Evolutionary conservation across 306 rosid species (phyloP), one percentile per base, ranked within the genome.

Genomic region (Prunus dulcis): DNA sequence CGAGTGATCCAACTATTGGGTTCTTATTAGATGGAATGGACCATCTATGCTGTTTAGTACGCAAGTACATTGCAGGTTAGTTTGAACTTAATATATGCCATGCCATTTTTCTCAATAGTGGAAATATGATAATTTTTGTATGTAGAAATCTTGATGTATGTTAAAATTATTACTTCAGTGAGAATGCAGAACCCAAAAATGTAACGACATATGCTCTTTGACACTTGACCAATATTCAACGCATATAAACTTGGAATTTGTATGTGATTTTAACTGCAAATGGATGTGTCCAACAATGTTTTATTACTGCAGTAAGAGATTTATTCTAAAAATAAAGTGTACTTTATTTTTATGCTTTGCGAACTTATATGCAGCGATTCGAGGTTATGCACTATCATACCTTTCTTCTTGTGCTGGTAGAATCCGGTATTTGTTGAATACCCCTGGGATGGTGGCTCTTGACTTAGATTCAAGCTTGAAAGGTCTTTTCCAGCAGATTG

Each of bases 381-480:
- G 99, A 76, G 99, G 97, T 75, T 95, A 95, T 80, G 90, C 97
- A 58, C 80, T 95, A 67, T 95, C 99, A 6, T 92, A 90, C 85
- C 99, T 95, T 83, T 92, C 97, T 80, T 89, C 99, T 9, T 86
- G 97, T 80, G 97, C 97, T 57, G 93, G 96, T 80, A 88, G 99
- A 88, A 90, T 95, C 73, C 92, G 97, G 69, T 95, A 91, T 89
- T 86, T 95, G 87, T 84, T 95, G 70, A 93, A 93, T 58, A 90
- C 96, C 56, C 97, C 97, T 62, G 99, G 99, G 80, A 95, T 95
- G 97, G 93, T 95, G 86, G 99, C 99, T 79, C 98, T 92, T 67
- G 99, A 92, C 79, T 79, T 95, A 86, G 99, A 95, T 83, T 77
- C 93, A 68, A 73, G 86, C 87, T 77, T 95, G 83, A 95, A 90